phyloP scores from a whole-genome alignment of 2,329 filamentous ascomycete species.

The Fusarium transvaalense region DNA sequence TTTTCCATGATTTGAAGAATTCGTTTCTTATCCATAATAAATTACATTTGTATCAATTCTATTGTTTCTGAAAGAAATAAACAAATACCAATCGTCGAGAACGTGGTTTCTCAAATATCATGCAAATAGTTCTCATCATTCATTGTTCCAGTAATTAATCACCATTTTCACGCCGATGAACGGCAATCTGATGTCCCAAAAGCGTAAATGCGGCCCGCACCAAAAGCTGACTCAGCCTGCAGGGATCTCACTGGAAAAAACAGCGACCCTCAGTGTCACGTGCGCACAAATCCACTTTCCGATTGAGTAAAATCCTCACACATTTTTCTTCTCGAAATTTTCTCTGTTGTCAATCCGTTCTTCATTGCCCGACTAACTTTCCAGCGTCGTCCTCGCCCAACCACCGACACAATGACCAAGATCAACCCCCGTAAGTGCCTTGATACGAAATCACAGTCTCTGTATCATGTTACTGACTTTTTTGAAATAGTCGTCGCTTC shows the following conservation, averaged over 20 bases:
- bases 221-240: conserved; percentile 1
- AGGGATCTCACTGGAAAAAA: background rate
- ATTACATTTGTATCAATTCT: background rate
- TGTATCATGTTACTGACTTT: background rate
- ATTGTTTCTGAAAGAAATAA: background rate
- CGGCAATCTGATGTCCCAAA: conserved; percentile 3
- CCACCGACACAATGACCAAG: conserved; percentile 74
- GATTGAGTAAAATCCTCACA: conserved; percentile 49
- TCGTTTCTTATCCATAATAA: background rate
- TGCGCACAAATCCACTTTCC: conserved; percentile 40
- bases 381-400: conserved; percentile 46
- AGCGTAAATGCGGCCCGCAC: conserved; percentile 17
- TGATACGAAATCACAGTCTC: background rate
- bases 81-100: background rate
- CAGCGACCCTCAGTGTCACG: conserved; percentile 47
- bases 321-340: conserved; percentile 31
- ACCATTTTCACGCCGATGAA: background rate
- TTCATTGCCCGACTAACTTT: conserved; percentile 49
- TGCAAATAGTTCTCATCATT: conserved; percentile 4
- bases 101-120: background rate
- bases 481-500: conserved; percentile 68
- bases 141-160: background rate
- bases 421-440: conserved; percentile 69
- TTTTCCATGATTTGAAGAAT: background rate
- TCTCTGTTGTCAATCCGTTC: conserved; percentile 39